These are phyloP conservation scores for Ceriops decandra DNA, from an alignment of 345 rosid species.

Conservation along the genomic window DNA sequence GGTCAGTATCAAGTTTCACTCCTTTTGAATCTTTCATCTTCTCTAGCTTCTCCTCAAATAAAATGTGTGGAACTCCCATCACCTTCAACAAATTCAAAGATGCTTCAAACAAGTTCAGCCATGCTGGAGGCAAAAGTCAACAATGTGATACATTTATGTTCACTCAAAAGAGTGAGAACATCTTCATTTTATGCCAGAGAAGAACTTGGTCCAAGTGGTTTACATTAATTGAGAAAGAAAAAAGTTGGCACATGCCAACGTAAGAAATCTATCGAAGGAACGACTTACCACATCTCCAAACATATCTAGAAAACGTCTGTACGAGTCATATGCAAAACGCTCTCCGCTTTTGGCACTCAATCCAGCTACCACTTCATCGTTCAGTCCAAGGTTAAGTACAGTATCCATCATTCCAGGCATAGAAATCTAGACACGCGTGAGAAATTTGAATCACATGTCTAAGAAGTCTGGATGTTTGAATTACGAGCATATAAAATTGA, in stretches of 20 bases:
- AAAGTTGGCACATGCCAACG: neutral
- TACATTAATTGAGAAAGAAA: slow-evolving; percentile 2
- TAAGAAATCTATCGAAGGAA: slow-evolving; percentile 12
- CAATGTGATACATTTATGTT: too few species aligned
- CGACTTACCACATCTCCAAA: slow-evolving; percentile 84
- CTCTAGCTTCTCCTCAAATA: slow-evolving; percentile 73
- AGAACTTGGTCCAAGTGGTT: neutral
- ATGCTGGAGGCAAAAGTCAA: too few species aligned
- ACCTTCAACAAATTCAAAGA: slow-evolving; percentile 43
- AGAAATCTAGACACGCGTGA: slow-evolving; percentile 49
- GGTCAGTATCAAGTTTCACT: slow-evolving; percentile 61
- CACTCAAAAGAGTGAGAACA: neutral
- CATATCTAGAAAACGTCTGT: slow-evolving; percentile 91
- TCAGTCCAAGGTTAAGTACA: slow-evolving; percentile 91
- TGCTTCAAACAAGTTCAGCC: slow-evolving; percentile 6
- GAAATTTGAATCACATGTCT: neutral
- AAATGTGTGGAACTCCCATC: slow-evolving; percentile 78
- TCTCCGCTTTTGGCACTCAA: slow-evolving; percentile 80
- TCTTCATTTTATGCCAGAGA: too few species aligned
- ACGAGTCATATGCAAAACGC: slow-evolving; percentile 88
- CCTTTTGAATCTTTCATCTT: slow-evolving; percentile 62
- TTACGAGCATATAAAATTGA: neutral
- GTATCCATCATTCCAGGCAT: slow-evolving; percentile 99
- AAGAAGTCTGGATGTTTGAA: neutral
- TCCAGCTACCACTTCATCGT: slow-evolving; percentile 73